Evolutionary conservation across 2,329 filamentous ascomycete genomes (phyloP), one percentile per base, ranked within the genome.

Genomic region (Hypoxylon sp.): DNA sequence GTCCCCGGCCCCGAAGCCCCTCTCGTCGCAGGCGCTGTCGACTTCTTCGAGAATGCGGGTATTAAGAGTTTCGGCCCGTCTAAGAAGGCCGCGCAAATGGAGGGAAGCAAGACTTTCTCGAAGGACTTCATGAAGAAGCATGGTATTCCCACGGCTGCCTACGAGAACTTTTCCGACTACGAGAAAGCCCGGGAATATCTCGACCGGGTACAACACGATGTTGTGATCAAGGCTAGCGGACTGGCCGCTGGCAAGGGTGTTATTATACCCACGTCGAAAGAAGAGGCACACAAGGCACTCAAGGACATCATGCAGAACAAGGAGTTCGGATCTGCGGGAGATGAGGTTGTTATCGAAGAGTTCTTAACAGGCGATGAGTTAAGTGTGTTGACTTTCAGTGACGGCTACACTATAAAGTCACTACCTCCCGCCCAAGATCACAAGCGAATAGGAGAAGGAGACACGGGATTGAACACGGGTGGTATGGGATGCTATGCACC

Each of bases 401-500:
- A 99, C 77, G 96, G 96, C 56, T 91, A 92, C 77, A 91, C 91
- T 0, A 92, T 97, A 78, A 87, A 89, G 76, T 93, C 91, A 7
- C 85, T 98, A 9, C 95, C 95, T 4, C 91, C 96, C 0, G 95
- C 95, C 1, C 96, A 99, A 80, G 96, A 98, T 79, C 96, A 99
- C 84, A 98, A 99, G 86, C 89, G 94, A 68, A 94, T 97, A 71
- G 92, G 92, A 58, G 96, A 99, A 75, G 93, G 92, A 60, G 95
- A 98, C 77, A 86, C 88, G 53, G 96, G 96, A 1, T 93, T 94
- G 38, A 98, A 98, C 82, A 98, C 96, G 1, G 96, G 95, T 65
- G 96, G 96, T 43, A 98, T 98, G 96, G 96, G 96, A 56, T 97
- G 94, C 78, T 98, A 98, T 80, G 94, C 94, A 14, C 93, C 93